Evolutionary conservation across 2,329 filamentous ascomycete genomes (phyloP).

Genomic region (Cercospora berteroae): DNA sequence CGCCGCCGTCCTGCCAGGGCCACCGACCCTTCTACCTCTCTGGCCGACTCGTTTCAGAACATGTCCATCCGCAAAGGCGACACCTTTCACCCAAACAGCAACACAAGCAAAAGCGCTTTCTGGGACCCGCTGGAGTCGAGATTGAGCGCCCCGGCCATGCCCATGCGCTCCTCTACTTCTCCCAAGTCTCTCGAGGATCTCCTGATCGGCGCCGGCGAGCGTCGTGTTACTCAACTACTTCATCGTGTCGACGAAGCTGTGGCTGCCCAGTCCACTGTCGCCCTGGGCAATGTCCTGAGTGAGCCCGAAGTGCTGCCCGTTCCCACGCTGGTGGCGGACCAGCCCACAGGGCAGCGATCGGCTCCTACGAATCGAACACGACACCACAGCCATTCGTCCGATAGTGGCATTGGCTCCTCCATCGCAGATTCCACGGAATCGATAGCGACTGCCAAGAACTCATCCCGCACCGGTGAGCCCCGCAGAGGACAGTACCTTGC

Average conservation of each 20-base stretch:
- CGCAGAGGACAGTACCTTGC: not conserved
- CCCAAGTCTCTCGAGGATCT: conserved; percentile 50
- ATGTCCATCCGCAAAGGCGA: conserved; percentile 50
- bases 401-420: conserved; percentile 86
- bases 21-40: conserved; percentile 37
- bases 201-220: conserved; percentile 46
- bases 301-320: conserved; percentile 51
- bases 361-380: conserved; percentile 41
- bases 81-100: conserved; percentile 50
- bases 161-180: conserved; percentile 49
- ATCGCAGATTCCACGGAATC: conserved; percentile 48
- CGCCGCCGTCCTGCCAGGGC: conserved; percentile 46
- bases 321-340: conserved; percentile 46
- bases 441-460: conserved; percentile 28
- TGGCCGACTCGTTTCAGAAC: conserved; percentile 40
- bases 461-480: conserved; percentile 29
- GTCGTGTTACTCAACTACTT: conserved; percentile 46
- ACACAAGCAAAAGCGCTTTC: conserved; percentile 42
- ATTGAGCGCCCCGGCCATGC: conserved; percentile 40
- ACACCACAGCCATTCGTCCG: conserved; percentile 70
- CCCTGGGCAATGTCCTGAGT: conserved; percentile 43
- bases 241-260: conserved; percentile 47
- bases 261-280: conserved; percentile 37
- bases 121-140: conserved; percentile 38
- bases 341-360: conserved; percentile 32